Evolutionary conservation across 148 eudicot species (phyloP), one percentile per base, ranked within the genome.

Genomic region (Vaccinium myrtillus): DNA sequence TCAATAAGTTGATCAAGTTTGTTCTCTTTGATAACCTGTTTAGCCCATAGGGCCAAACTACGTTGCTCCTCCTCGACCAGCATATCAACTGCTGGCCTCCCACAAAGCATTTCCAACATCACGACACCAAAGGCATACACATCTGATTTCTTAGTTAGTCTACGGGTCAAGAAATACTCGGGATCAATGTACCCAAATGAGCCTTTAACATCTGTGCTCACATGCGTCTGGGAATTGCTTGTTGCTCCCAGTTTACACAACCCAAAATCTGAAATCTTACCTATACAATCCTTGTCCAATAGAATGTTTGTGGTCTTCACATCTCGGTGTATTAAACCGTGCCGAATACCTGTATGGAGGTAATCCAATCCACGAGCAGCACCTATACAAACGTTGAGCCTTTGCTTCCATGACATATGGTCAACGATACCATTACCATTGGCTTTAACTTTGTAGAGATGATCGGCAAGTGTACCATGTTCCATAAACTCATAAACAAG

Each of bases 361-460:
- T 78, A 88, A 23, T 88, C 81, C 53, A 90, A 65, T 23, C 92
- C 90, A 19, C 79, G 83, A 0, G 89, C 90, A 65, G 89, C 88
- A 1, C 89, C 92, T 21, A 90, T 75, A 46, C 36, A 32, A 32
- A 32, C 36, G 2, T 32, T 32, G 36, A 32, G 36, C 36, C 36
- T 32, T 32, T 32, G 36, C 36, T 32, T 32, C 36, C 36, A 32
- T 32, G 36, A 32, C 36, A 32, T 32, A 32, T 32, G 36, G 36
- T 32, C 36, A 32, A 32, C 36, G 36, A 32, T 32, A 32, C 36
- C 36, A 32, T 32, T 32, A 32, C 3, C 36, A 32, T 32, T 32
- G 36, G 2, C 3, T 32, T 32, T 32, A 2, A 32, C 2, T 32
- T 32, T 32, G 36, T 32, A 32, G 2, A 32, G 36, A 32, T 32